Percentiles rank a stretch among this genome's conserved stretches.
Conservation (phyloP, 164 flowering plant species). For the Annona squamosa region DNA sequence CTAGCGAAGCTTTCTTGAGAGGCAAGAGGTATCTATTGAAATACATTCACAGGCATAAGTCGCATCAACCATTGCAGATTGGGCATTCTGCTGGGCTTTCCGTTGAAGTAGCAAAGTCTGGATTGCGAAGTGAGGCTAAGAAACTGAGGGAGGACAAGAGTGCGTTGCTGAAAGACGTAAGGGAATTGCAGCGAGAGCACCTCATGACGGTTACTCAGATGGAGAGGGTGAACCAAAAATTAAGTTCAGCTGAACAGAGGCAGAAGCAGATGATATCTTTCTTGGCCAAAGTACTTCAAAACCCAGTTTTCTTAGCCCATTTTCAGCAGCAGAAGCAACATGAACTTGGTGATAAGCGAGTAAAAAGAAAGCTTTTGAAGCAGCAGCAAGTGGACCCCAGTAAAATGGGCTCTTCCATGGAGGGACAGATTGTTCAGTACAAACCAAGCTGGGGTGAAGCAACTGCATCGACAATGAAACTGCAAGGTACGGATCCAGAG, state of each 20-base stretch:
- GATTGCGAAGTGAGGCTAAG: conserved; percentile 44
- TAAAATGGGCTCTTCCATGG: conserved; percentile 18
- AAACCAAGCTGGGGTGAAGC: conserved; percentile 16
- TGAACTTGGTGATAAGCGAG: conserved; percentile 34
- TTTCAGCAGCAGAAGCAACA: conserved; percentile 34
- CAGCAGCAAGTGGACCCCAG: conserved; percentile 27
- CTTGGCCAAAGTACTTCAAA: conserved; percentile 61
- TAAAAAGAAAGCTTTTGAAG: conserved; percentile 48
- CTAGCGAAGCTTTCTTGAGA: conserved; percentile 55
- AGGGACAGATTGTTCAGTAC: conserved; percentile 42
- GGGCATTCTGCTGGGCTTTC: conserved; percentile 25
- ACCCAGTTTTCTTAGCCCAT: conserved; percentile 49
- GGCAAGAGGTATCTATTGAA: conserved; percentile 69
- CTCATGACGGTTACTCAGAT: conserved; percentile 41
- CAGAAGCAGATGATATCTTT: conserved; percentile 79
- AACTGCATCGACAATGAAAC: conserved; percentile 6
- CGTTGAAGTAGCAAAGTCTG: conserved; percentile 28
- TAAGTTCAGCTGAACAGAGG: conserved; percentile 60
- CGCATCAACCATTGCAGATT: conserved; percentile 43
- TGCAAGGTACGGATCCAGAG: conserved; percentile 16
- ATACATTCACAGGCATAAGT: conserved; percentile 71
- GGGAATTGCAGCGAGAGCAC: conserved; percentile 66
- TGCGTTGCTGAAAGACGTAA: conserved; percentile 55
- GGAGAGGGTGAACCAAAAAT: conserved; percentile 47
- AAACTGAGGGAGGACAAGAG: conserved; percentile 49